Evolutionary conservation across 2,329 filamentous ascomycete species (phyloP).

Genomic region (Tolypocladium capitatum): DNA sequence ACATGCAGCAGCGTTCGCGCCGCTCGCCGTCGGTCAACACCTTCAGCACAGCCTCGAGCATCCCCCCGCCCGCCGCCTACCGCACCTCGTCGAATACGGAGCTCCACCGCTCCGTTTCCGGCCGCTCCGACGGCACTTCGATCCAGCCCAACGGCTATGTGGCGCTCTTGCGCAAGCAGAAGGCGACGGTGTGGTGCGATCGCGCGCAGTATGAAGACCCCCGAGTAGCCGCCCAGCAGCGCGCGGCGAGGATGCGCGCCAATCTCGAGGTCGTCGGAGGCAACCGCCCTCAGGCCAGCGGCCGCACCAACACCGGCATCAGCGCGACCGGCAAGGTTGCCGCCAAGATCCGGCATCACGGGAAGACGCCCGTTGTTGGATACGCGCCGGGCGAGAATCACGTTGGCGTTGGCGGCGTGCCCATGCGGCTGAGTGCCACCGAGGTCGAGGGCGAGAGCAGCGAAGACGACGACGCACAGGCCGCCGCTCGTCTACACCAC

Average conservation of each 20-base stretch:
- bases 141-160: conserved; percentile 68
- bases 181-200: conserved; percentile 97
- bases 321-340: conserved; percentile 52
- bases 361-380: conserved; percentile 63
- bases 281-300: conserved; percentile 24
- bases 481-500: conserved; percentile 42
- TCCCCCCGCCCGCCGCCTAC: conserved; percentile 44
- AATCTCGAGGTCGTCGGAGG: conserved; percentile 68
- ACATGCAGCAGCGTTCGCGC: conserved; percentile 20
- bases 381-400: conserved; percentile 70
- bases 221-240: conserved; percentile 65
- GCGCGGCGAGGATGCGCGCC: conserved; percentile 76
- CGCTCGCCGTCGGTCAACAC: conserved; percentile 54
- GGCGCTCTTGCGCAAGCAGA: conserved; percentile 89
- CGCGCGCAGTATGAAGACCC: conserved; percentile 87
- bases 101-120: conserved; percentile 66
- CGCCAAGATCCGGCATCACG: conserved; percentile 80
- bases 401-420: conserved; percentile 64
- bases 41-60: conserved; percentile 58
- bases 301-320: conserved; percentile 49
- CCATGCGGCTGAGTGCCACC: conserved; percentile 83
- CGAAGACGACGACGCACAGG: conserved; percentile 52
- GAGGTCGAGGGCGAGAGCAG: conserved; percentile 85
- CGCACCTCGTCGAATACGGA: conserved; percentile 42
- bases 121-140: conserved; percentile 49